phyloP scores from a whole-genome alignment of 2,329 filamentous ascomycete species.

The Gaeumannomyces sp. region DNA sequence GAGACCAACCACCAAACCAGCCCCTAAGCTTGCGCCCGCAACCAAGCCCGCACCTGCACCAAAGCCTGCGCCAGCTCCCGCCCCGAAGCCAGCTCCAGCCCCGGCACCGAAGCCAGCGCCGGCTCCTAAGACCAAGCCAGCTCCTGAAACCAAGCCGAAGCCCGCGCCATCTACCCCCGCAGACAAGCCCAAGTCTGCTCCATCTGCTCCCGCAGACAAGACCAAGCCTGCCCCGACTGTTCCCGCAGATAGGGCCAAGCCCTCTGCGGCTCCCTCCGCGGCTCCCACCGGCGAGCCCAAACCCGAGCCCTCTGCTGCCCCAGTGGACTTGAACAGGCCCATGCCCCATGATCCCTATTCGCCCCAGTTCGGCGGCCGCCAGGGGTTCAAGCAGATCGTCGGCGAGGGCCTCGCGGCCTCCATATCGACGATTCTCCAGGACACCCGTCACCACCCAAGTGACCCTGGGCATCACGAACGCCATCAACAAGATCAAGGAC shows the following conservation, averaged over 20 bases:
- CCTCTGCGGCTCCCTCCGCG: neutral
- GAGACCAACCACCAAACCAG: neutral
- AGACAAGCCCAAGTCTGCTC: neutral
- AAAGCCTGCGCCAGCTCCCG: too few species aligned
- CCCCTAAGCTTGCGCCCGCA: neutral
- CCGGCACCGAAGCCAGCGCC: neutral
- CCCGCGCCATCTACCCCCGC: neutral
- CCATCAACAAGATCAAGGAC: neutral
- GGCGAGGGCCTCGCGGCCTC: neutral
- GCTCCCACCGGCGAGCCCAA: neutral
- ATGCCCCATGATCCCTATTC: neutral
- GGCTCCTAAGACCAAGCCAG: neutral
- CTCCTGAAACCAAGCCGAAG: neutral
- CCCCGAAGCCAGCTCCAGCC: too few species aligned
- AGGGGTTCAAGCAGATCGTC: neutral
- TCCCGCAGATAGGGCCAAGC: too few species aligned
- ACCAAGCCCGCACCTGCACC: too few species aligned
- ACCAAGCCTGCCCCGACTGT: too few species aligned
- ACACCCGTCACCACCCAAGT: neutral
- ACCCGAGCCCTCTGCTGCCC: too few species aligned
- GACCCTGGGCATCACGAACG: neutral
- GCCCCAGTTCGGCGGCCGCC: neutral
- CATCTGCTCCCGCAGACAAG: neutral
- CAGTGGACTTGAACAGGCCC: too few species aligned
- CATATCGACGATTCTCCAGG: neutral